Conservation (phyloP, 2,329 filamentous ascomycete genomes). For the Diaporthe citriasiana region DNA sequence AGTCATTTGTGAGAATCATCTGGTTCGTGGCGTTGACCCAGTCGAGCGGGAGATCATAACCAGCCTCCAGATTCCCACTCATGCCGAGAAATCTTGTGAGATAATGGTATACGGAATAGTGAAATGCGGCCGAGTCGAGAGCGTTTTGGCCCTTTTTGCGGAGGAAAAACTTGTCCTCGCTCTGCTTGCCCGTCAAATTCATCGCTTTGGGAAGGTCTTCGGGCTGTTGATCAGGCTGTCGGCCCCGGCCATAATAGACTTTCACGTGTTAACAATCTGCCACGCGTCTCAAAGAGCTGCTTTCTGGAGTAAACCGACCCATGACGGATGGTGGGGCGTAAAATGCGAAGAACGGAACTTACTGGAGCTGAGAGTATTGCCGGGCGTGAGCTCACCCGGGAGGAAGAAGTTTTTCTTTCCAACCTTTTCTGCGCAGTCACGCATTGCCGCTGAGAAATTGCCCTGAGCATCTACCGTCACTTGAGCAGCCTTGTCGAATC, state of each 20-base stretch:
- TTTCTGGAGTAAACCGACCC: no score
- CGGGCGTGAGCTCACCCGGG: conserved; percentile 74
- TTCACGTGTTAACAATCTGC: not conserved
- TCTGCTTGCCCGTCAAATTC: conserved; percentile 57
- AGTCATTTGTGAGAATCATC: conserved; percentile 69
- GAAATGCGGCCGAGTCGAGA: conserved; percentile 72
- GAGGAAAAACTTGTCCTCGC: conserved; percentile 62
- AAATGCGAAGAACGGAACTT: not conserved
- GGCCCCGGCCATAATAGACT: conserved; percentile 73
- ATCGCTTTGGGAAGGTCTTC: conserved; percentile 63
- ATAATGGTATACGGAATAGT: conserved; percentile 75
- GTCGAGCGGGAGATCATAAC: conserved; percentile 67
- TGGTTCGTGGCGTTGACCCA: conserved; percentile 66
- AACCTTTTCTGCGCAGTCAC: conserved; percentile 68
- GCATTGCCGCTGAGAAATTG: conserved; percentile 69
- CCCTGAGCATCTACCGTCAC: conserved; percentile 73
- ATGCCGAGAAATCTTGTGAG: conserved; percentile 73
- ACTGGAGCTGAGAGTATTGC: conserved; percentile 69
- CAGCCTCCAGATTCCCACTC: conserved; percentile 68
- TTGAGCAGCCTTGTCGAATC: conserved; percentile 76
- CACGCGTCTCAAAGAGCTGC: not conserved
- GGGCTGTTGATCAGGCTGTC: conserved; percentile 67
- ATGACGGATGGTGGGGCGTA: no score
- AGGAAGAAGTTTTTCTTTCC: conserved; percentile 76
- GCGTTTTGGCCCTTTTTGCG: conserved; percentile 66